phyloP scores from a whole-genome alignment of 306 rosid species.

The Prunus kanzakura region DNA sequence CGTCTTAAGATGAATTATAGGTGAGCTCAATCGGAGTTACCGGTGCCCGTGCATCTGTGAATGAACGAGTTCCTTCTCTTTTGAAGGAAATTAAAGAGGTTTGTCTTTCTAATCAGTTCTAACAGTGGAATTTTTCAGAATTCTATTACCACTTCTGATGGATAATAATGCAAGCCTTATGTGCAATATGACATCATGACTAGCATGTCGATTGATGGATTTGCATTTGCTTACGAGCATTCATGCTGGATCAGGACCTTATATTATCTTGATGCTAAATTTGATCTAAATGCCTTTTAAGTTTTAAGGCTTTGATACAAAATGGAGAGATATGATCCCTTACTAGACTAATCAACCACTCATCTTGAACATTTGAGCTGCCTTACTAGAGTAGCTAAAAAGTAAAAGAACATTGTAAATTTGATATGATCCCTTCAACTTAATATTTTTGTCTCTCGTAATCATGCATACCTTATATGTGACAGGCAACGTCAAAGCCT shows the following conservation, averaged over 20 bases:
- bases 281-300: background rate
- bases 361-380: background rate
- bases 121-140: background rate
- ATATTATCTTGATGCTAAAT: background rate
- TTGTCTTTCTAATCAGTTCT: slow-evolving; percentile 24
- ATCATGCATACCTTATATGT: background rate
- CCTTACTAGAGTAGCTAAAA: background rate
- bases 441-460: background rate
- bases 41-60: slow-evolving; percentile 82
- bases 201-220: background rate
- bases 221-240: background rate
- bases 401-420: background rate
- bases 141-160: background rate
- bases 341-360: background rate
- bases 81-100: slow-evolving; percentile 78
- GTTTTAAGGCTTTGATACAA: background rate
- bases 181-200: background rate
- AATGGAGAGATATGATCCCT: background rate
- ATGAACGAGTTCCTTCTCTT: slow-evolving; percentile 55
- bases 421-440: background rate
- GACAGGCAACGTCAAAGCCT: slow-evolving; percentile 74
- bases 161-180: background rate
- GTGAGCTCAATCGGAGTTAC: slow-evolving; percentile 94
- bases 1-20: slow-evolving; percentile 30
- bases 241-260: background rate